A percentile compares a stretch with the other conserved stretches of the same genome.
phyloP scores from a whole-genome alignment of 2,329 filamentous ascomycete genomes.

The Juglanconis oblonga region DNA sequence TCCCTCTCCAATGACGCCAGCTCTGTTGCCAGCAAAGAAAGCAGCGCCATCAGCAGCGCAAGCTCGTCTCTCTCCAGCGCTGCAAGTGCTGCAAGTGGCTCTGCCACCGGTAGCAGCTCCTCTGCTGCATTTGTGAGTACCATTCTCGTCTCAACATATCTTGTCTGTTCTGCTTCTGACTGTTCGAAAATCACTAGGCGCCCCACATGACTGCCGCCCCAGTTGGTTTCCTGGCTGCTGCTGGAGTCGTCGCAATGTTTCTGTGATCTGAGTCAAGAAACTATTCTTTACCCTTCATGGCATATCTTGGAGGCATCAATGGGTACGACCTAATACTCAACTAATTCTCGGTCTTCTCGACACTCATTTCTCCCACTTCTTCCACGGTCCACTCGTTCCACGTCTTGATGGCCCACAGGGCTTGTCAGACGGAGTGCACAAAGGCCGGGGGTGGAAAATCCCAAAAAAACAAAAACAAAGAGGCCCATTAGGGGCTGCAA shows the following conservation, averaged over 20 bases:
- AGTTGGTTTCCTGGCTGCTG: conserved; percentile 44
- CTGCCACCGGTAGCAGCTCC: conserved; percentile 23
- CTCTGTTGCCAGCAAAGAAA: too few species aligned
- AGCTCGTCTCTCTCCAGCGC: conserved; percentile 9
- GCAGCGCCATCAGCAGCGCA: too few species aligned
- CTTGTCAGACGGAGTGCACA: conserved; percentile 1
- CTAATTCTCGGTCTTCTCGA: conserved; percentile 9
- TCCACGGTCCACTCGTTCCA: conserved; percentile 1
- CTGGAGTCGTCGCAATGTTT: conserved; percentile 46
- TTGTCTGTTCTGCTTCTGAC: conserved; percentile 7
- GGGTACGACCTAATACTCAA: conserved; percentile 11
- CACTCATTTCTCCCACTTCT: conserved; percentile 7
- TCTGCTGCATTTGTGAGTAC: conserved; percentile 26
- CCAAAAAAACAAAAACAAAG: not conserved
- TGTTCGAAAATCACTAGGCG: conserved; percentile 21
- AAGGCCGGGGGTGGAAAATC: conserved; percentile 3
- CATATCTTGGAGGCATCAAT: not conserved
- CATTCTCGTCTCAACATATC: not conserved
- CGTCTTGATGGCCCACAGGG: conserved; percentile 1
- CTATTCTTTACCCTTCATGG: not conserved
- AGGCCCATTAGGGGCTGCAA: not conserved
- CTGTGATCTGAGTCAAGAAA: conserved; percentile 35
- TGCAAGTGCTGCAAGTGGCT: conserved; percentile 8
- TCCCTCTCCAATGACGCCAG: too few species aligned
- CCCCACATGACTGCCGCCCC: conserved; percentile 44